Evolutionary conservation across 192 early-diverging fungal species (phyloP).

Genomic region (Spizellomyces punctatus): DNA sequence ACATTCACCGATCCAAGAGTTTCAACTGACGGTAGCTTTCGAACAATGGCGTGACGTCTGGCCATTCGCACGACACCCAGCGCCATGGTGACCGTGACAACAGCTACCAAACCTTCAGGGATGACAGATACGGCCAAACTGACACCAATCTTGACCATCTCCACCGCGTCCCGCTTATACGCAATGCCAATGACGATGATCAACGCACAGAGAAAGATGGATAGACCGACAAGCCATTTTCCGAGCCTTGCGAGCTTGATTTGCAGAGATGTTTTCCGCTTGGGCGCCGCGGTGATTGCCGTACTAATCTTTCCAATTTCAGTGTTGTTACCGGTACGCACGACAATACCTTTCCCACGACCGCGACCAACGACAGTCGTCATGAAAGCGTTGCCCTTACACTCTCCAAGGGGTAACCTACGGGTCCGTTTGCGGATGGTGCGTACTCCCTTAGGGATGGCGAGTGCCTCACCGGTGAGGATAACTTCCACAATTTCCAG

Average conservation of each 20-base stretch:
- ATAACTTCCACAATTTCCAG: constrained; percentile 92
- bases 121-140: constrained; percentile 95
- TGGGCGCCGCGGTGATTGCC: constrained; percentile 68
- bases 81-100: constrained; percentile 97
- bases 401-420: constrained; percentile 82
- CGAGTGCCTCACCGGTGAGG: constrained; percentile 88
- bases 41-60: constrained; percentile 80
- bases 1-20: constrained; percentile 93
- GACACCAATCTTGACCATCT: constrained; percentile 83
- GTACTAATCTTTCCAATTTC: constrained; percentile 95
- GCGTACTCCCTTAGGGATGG: constrained; percentile 72
- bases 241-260: constrained; percentile 76
- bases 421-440: constrained; percentile 70
- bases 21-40: constrained; percentile 92
- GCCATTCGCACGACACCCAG: constrained; percentile 96
- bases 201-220: constrained; percentile 77
- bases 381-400: constrained; percentile 97
- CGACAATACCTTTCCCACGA: constrained; percentile 90
- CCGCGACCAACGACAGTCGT: constrained; percentile 89
- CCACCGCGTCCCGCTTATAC: constrained; percentile 66
- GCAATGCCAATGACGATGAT: constrained; percentile 83
- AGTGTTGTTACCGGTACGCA: constrained; percentile 81
- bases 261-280: constrained; percentile 53
- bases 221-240: constrained; percentile 79
- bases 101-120: constrained; percentile 96